A percentile compares a stretch with the other conserved stretches of the same genome.
Conservation (phyloP, 768 basidiomycete species). For the Suillus bovinus region DNA sequence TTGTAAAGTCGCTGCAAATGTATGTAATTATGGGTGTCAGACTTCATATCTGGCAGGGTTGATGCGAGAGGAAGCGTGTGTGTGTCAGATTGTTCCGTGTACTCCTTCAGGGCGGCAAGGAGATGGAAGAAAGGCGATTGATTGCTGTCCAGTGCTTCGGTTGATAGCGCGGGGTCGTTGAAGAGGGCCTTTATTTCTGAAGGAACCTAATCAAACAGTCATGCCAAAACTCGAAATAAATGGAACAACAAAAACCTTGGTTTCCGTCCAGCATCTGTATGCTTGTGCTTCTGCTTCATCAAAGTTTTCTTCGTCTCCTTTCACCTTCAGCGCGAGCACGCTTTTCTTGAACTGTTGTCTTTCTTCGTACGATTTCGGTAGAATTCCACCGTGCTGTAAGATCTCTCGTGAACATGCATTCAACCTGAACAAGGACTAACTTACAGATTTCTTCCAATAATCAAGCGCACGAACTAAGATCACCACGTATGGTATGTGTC, state of each 20-base stretch:
- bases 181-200: constrained; percentile 67
- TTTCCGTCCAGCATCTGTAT: constrained; percentile 73
- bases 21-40: constrained; percentile 82
- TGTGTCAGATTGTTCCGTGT: constrained; percentile 51
- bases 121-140: constrained; percentile 80
- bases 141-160: constrained; percentile 38
- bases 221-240: neutral
- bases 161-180: constrained; percentile 51
- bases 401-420: neutral
- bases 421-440: constrained; percentile 22
- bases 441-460: constrained; percentile 77
- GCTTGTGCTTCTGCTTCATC: constrained; percentile 92
- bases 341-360: constrained; percentile 75
- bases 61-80: constrained; percentile 81
- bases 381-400: constrained; percentile 62
- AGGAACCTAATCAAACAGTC: constrained; percentile 49
- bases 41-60: constrained; percentile 94
- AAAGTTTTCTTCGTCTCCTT: constrained; percentile 94
- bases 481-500: constrained; percentile 87
- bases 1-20: constrained; percentile 86
- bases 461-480: constrained; percentile 83
- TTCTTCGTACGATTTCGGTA: constrained; percentile 57
- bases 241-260: constrained; percentile 35
- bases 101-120: constrained; percentile 69
- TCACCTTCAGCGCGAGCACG: constrained; percentile 64